Base-by-base conservation (phyloP, 192 early-diverging fungal species). In the Rhizophagus clarus region DNA sequence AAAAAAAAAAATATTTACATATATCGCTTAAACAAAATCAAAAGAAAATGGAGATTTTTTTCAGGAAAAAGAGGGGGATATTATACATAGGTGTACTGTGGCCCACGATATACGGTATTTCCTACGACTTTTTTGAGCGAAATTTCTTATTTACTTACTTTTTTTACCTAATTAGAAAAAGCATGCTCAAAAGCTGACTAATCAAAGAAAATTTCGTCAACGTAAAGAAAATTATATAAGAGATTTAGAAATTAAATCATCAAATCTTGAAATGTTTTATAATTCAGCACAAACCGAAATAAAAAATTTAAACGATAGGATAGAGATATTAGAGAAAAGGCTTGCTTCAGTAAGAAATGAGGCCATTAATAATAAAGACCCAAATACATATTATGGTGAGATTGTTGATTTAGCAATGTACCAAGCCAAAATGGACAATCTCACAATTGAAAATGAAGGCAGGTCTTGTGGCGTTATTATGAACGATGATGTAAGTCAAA, bases 151-250 rank as follows among this genome's bases (percentile, higher is more conserved):
- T 40, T 40, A 8, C 37, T 40, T 40, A 8, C 37, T 6, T 34
- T 34, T 34, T 63, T 34, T 12, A 8, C 17, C 42, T 4, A 34
- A 64, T 42, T 45, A 77, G 75, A 77, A 77, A 77, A 77, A 77
- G 34, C 75, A 77, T n/a, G 61, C 66, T 24, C 75, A 77, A 47
- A 77, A 77, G n/a, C 64, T 77, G 20, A 64, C 60, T 0, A 77
- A 77, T 32, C 75, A 77, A 63, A 40, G 75, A 64, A 62, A 62
- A 4, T 77, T 77, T 62, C 75, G 75, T n/a, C 75, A 77, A 64
- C 61, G 75, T 45, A 60, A 56, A 37, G 75, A 66, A 8, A 62
- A 47, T 3, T 77, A 77, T 3, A 24, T 66, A 20, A 22, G 34
- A 62, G 66, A 7, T 60, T 63, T 77, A 37, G 75, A 77, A 29